Base-by-base conservation (phyloP, 441 rosid species). In the Erodium trifolium region DNA sequence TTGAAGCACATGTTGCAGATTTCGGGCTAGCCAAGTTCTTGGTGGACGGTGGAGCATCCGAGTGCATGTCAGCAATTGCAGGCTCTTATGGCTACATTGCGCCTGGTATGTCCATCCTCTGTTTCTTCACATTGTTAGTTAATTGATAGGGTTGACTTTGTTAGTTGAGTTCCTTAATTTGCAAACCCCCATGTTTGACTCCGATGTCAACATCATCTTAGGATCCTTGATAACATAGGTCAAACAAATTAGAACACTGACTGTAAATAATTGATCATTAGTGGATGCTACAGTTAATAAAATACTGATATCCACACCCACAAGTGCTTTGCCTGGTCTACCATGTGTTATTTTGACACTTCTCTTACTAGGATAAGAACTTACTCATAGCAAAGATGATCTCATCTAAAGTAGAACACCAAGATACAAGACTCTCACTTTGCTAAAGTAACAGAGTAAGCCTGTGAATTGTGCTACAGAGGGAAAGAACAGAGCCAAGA, bases 1-100 rank as follows among this genome's bases (percentile, higher is more conserved):
- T 73, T 73, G 65, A 62, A 27, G 65, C 65, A 23, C 65, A 62
- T 62, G 65, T 62, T 62, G 65, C 65, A 23, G 65, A 62, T 62
- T 62, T 62, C 10, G 65, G 65, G 35, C 65, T 62, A 11, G 65
- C 65, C 65, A 62, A 62, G 65, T 62, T 62, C 65, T 62, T 62
- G 65, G 65, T 62, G 65, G 65, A 62, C 13, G 65, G 65, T 62
- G 65, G 65, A 23, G 65, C 65, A 11, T 62, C 65, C 4, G 65
- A 62, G 35, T 62, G 65, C 65, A 62, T 62, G 65, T 62, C 65
- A 62, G 65, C 65, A 62, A 62, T 62, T 27, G 65, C 65, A 62
- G 65, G 65, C 14, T 62, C 65, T 4, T 62, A 62, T 27, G 65
- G 65, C 65, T 62, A 62, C 65, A 62, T 62, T 62, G 65, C 65